Base-by-base conservation (phyloP, 208 protist species). In the Crithidia thermophila region DNA sequence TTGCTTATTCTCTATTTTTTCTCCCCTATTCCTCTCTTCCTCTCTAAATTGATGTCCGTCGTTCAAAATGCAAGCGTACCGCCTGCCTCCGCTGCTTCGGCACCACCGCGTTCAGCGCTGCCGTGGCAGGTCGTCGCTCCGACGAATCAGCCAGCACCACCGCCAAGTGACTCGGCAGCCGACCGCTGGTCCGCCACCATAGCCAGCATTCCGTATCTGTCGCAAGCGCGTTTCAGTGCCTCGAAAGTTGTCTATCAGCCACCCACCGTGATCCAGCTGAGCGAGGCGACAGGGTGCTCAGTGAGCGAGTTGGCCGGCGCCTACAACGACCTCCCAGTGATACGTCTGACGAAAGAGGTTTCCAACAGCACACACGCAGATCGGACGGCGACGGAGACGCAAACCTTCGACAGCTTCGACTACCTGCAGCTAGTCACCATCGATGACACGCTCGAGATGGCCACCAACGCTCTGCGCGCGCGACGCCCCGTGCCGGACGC, bases 201-300 rank as follows among this genome's bases (percentile, higher is more conserved):
- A n/a, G 27, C 56, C 30, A 42, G 45, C 36, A 65, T 84, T 18
- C 86, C 86, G 7, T 92, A 86, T 62, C 76, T 92, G 28, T 21
- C 56, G 18, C 45, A 62, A 14, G 56, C 80, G 6, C 20, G 31
- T 18, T 47, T 87, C n/a, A 75, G 79, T 3, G 31, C 21, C 14
- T 50, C 68, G 11, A 76, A 53, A 10, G 57, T 81, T 23, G 80
- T 93, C 30, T 93, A 90, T 59, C 75, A 74, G 47, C 84, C 84
- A 6, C 87, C 82, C 16, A 84, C 75, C 1, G 60, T 84, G 31
- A 37, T 82, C 11, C 79, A 86, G 51, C 75, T 88, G 16, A 74
- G 71, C 36, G 75, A 80, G n/a, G 80, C 80, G 8, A 72, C 75
- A 0, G 76, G 80, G 8, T 65, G 76, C 57, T 74, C 75, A 25